Base-by-base conservation (phyloP, 345 rosid species). In the Citrus hindsii region DNA sequence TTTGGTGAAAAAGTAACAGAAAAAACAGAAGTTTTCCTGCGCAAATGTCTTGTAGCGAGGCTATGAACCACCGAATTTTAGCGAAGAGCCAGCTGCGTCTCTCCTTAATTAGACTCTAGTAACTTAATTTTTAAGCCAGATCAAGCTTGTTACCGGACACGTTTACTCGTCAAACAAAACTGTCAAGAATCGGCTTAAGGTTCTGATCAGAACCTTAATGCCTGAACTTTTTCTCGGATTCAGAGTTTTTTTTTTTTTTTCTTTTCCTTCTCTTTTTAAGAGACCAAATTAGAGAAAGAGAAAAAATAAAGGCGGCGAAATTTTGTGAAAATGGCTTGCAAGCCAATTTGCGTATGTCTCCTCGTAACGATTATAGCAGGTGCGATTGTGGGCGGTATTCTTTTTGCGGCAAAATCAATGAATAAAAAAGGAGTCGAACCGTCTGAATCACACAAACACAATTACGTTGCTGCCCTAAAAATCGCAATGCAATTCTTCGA, bases 401-500 rank as follows among this genome's bases (percentile, higher is more conserved):
- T 87, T 68, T 85, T 79, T 77, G 40, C 59, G 0, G 18, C 28
- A 5, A 7, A 24, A 28, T 69, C 86, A 1, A 66, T 94, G 48
- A 89, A 79, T 78, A 86, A 82, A 68, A 87, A 6, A 2, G 35
- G 77, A 69, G 51, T 12, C 51, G 84, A 83, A 68, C 75, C 87
- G 33, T 88, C 70, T 6, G 88, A 91, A 88, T 30, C 88, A 83
- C 79, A 6, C 85, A 90, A 89, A 30, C 85, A 83, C 81, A 89
- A 91, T 78, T 96, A 94, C 81, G 83, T 85, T 22, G 90, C 88
- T 14, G 95, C 99, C 80, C 97, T 96, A 76, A 88, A 90, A 48
- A 16, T 90, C 27, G 91, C 99, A 19, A 63, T 90, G 84, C 92
- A 94, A 63, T 96, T 96, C 90, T 86, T 96, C 84, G 95, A 96